Evolutionary conservation across 306 rosid genomes (phyloP).

Genomic region (Ormosia emarginata): DNA sequence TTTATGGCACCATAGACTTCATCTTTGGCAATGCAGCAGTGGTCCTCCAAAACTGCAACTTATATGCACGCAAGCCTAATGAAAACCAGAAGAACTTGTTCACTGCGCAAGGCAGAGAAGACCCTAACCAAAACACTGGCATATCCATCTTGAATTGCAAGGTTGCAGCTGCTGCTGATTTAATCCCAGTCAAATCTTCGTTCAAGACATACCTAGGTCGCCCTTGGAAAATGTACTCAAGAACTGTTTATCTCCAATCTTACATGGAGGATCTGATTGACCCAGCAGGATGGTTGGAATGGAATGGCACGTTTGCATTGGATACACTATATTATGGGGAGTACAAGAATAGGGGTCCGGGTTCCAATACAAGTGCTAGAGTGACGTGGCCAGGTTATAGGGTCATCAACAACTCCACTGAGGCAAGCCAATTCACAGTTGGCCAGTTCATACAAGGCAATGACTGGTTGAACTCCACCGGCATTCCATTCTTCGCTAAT

Average conservation of each 20-base stretch:
- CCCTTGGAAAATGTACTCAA: slow-evolving; percentile 76
- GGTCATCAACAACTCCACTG: slow-evolving; percentile 51
- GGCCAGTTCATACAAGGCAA: slow-evolving; percentile 53
- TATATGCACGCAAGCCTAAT: slow-evolving; percentile 72
- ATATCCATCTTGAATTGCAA: slow-evolving; percentile 64
- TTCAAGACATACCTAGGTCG: slow-evolving; percentile 71
- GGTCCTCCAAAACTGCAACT: slow-evolving; percentile 71
- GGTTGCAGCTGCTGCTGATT: slow-evolving; percentile 61
- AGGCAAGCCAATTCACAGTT: slow-evolving; percentile 66
- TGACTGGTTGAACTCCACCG: slow-evolving; percentile 62
- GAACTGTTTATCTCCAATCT: slow-evolving; percentile 59
- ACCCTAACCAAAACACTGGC: slow-evolving; percentile 87
- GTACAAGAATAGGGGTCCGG: slow-evolving; percentile 63
- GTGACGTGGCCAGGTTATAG: slow-evolving; percentile 84
- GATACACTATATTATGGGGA: slow-evolving; percentile 74
- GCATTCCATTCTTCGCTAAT: slow-evolving; percentile 44
- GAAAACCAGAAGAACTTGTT: slow-evolving; percentile 58
- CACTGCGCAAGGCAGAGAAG: slow-evolving; percentile 88
- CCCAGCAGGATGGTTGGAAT: slow-evolving; percentile 75
- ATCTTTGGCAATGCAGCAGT: slow-evolving; percentile 84
- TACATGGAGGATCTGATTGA: slow-evolving; percentile 55
- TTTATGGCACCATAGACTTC: slow-evolving; percentile 84
- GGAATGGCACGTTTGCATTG: slow-evolving; percentile 73
- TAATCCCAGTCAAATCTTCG: slow-evolving; percentile 40
- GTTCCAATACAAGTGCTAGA: slow-evolving; percentile 56